Evolutionary conservation across 495 filamentous ascomycete species (phyloP).

Genomic region (Pyrenopolyporus hunteri): DNA sequence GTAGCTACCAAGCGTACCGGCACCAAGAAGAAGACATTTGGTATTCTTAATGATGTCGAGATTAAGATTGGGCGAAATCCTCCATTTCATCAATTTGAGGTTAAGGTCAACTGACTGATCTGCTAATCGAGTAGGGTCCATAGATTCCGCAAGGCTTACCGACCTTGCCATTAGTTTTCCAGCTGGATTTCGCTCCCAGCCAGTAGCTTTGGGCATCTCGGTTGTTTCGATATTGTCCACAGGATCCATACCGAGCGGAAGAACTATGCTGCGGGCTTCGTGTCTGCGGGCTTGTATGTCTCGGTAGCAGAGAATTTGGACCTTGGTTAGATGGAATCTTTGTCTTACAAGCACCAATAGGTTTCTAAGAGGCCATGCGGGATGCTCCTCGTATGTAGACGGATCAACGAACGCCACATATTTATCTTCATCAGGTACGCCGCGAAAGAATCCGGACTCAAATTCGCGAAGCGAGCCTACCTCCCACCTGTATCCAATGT

Average conservation of each 20-base stretch:
- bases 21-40: conserved; percentile 91
- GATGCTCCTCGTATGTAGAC: conserved; percentile 82
- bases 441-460: conserved; percentile 86
- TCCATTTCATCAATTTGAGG: conserved; percentile 98
- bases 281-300: conserved; percentile 77
- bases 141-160: conserved; percentile 84
- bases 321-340: conserved; percentile 75
- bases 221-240: conserved; percentile 46
- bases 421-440: conserved; percentile 68
- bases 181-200: conserved; percentile 85
- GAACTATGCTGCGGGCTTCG: conserved; percentile 77
- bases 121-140: conserved; percentile 85
- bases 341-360: conserved; percentile 83
- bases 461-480: conserved; percentile 76
- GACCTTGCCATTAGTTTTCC: conserved; percentile 76
- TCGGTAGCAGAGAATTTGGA: conserved; percentile 89
- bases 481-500: conserved; percentile 71
- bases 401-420: conserved; percentile 90
- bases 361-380: conserved; percentile 93
- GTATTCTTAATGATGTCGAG: conserved; percentile 89
- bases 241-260: conserved; percentile 66
- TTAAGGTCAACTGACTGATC: conserved; percentile 98
- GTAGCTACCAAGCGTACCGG: conserved; percentile 92
- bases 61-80: conserved; percentile 85
- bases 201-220: conserved; percentile 83